Base-by-base conservation (phyloP, 257 asterid genomes). In the Nicotiana sylvestris region DNA sequence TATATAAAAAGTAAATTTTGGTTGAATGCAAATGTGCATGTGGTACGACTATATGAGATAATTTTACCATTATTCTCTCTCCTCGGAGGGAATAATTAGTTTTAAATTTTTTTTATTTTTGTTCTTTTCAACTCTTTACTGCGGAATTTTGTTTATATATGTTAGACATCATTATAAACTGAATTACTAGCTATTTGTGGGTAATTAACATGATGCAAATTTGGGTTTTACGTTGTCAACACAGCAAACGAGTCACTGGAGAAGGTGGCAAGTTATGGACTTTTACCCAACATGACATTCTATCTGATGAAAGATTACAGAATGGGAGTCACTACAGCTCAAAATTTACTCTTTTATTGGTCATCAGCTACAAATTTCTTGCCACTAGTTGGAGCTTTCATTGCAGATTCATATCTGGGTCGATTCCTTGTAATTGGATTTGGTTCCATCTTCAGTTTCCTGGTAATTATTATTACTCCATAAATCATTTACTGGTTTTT, bases 331-430 rank as follows among this genome's bases (percentile, higher is more conserved):
- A 67, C 88, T 5, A 67, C 32, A 58, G 96, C 91, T 11, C 80
- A 86, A n/a, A 89, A 85, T 37, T 3, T 91, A 51, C 84, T 92
- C 29, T 90, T 89, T 67, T 79, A 81, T 11, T 92, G 98, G 97
- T 80, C 91, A 1, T 92, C 95, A 2, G 95, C 96, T 33, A 82
- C 92, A 12, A 92, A 88, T 85, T 91, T 93, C 85, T 79, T 84
- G 84, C 97, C 97, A 0, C 85, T 89, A 21, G 27, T 91, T 3
- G 98, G 98, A 3, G 97, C 97, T 61, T 85, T 93, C 77, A 78
- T 92, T 43, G 92, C 94, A 1, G 97, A 93, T 89, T 91, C 97
- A 1, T 93, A 83, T 49, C 37, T 91, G 61, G 95, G 97, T 32
- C 91, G 95, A 2, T 92, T 90, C 70, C 85, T 88, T 64, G 90